These are phyloP conservation scores for Choiromyces venosus DNA, from an alignment of 495 filamentous ascomycete species.

Conservation along the genomic window DNA sequence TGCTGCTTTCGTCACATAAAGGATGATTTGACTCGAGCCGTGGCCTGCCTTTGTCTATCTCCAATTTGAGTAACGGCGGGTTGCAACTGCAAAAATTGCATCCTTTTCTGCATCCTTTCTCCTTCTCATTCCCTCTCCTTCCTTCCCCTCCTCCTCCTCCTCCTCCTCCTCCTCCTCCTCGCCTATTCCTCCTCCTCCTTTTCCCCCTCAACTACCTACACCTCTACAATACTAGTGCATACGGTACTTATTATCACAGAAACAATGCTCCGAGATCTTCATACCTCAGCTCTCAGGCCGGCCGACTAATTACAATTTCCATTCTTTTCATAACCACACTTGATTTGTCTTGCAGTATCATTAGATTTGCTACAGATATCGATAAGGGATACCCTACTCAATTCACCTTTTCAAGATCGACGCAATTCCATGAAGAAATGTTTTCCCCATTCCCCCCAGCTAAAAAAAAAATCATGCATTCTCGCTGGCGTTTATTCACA, in stretches of 20 bases:
- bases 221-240: background rate
- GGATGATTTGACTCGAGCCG: background rate
- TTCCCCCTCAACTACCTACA: background rate
- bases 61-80: background rate
- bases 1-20: conserved; percentile 1
- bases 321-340: background rate
- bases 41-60: background rate
- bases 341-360: background rate
- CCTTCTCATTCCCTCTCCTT: background rate
- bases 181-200: background rate
- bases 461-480: background rate
- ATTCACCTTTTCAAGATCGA: background rate
- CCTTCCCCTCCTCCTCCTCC: background rate
- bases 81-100: conserved; percentile 2
- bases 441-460: no score
- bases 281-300: background rate
- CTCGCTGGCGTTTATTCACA: background rate
- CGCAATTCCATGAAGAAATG: background rate
- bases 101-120: background rate
- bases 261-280: background rate
- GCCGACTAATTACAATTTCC: background rate
- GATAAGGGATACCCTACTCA: background rate
- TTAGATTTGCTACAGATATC: background rate
- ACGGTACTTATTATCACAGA: background rate
- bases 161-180: background rate